phyloP scores from a whole-genome alignment of 495 filamentous ascomycete genomes.

The Lophium mytilinum region DNA sequence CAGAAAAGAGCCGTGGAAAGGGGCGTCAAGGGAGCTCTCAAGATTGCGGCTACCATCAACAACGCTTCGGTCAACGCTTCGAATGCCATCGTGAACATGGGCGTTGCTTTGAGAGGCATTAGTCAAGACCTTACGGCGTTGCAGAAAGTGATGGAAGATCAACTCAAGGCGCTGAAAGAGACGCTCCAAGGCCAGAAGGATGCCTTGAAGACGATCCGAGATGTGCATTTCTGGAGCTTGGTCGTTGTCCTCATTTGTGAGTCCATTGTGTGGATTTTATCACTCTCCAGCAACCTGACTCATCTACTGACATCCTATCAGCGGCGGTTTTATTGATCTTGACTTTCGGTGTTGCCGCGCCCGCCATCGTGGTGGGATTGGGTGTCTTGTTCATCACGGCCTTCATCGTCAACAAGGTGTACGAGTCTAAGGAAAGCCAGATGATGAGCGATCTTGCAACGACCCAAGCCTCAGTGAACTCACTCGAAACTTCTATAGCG shows the following conservation, averaged over 20 bases:
- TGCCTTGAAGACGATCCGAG: slow-evolving; percentile 4
- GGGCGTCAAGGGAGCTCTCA: slow-evolving; percentile 3
- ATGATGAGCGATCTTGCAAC: slow-evolving; percentile 4
- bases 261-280: slow-evolving; percentile 5
- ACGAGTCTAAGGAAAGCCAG: slow-evolving; percentile 6
- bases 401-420: slow-evolving; percentile 5
- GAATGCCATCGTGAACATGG: slow-evolving; percentile 6
- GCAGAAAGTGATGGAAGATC: slow-evolving; percentile 6
- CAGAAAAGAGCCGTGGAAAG: slow-evolving; percentile 7
- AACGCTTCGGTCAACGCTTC: slow-evolving; percentile 3
- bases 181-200: slow-evolving; percentile 6
- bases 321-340: slow-evolving; percentile 5
- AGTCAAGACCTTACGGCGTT: slow-evolving; percentile 6
- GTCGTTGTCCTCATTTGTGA: slow-evolving; percentile 6
- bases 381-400: slow-evolving; percentile 5
- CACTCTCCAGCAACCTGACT: slow-evolving; percentile 6
- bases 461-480: slow-evolving; percentile 7
- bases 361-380: slow-evolving; percentile 6
- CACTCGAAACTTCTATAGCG: slow-evolving; percentile 6
- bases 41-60: slow-evolving; percentile 5
- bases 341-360: slow-evolving; percentile 6
- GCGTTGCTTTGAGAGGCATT: slow-evolving; percentile 6
- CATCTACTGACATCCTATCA: slow-evolving; percentile 7
- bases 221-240: slow-evolving; percentile 6
- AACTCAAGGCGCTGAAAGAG: slow-evolving; percentile 5